A percentile compares a stretch with the other conserved stretches of the same genome.
These are phyloP conservation scores for Clarireedia sp. DNA, from an alignment of 2,329 filamentous ascomycete species.

Conservation along the genomic window DNA sequence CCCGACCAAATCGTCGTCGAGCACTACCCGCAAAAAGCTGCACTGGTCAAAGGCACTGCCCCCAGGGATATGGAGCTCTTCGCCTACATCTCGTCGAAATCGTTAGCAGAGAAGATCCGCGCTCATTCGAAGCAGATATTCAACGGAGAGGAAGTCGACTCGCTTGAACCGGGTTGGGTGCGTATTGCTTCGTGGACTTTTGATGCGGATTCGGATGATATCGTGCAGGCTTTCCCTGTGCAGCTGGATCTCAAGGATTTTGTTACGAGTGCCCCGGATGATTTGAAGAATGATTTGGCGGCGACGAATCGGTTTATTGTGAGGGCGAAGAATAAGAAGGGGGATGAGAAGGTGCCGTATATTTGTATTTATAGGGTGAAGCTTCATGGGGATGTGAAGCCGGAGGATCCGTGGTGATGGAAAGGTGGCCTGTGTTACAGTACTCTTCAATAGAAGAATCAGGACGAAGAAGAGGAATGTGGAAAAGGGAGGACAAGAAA, in stretches of 20 bases:
- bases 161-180: slow-evolving; percentile 38
- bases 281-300: slow-evolving; percentile 20
- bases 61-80: slow-evolving; percentile 66
- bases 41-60: slow-evolving; percentile 52
- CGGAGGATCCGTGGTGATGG: background rate
- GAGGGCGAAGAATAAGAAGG: slow-evolving; percentile 51
- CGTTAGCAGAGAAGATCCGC: slow-evolving; percentile 29
- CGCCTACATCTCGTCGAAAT: slow-evolving; percentile 45
- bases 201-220: slow-evolving; percentile 30
- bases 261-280: background rate
- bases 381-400: slow-evolving; percentile 39
- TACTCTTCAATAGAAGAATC: too few species aligned
- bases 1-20: slow-evolving; percentile 66
- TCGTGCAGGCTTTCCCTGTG: slow-evolving; percentile 45
- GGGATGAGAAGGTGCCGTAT: slow-evolving; percentile 39
- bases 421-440: too few species aligned
- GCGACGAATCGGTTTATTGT: slow-evolving; percentile 46
- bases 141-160: slow-evolving; percentile 29
- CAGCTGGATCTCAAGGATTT: slow-evolving; percentile 42
- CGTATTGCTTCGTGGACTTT: slow-evolving; percentile 52
- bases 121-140: slow-evolving; percentile 30
- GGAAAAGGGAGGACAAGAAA: too few species aligned
- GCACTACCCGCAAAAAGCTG: slow-evolving; percentile 56
- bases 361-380: slow-evolving; percentile 60
- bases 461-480: too few species aligned